Conservation (phyloP, 2,329 filamentous ascomycete species). For the Graphium sp. region DNA sequence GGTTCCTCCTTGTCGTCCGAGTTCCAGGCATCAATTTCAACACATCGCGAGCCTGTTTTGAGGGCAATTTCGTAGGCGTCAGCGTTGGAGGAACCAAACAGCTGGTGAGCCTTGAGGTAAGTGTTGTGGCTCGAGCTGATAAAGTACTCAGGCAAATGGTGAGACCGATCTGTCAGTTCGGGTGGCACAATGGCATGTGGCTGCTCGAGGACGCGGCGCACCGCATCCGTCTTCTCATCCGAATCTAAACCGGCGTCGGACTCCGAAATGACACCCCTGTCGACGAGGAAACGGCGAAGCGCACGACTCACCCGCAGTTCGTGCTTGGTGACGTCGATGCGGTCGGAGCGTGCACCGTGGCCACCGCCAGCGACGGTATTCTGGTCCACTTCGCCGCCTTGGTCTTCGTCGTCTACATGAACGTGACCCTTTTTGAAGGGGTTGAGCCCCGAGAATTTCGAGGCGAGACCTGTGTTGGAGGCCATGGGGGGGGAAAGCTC, state of each 20-base stretch:
- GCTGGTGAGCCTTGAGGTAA: conserved; percentile 53
- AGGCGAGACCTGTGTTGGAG: no score
- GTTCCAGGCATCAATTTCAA: conserved; percentile 63
- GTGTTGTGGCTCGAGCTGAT: conserved; percentile 62
- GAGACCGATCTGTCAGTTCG: conserved; percentile 35
- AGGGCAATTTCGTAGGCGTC: conserved; percentile 47
- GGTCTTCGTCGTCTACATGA: conserved; percentile 27
- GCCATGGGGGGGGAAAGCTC: no score
- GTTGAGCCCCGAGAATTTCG: conserved; percentile 1
- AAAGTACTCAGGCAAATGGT: conserved; percentile 52
- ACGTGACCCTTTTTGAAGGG: conserved; percentile 1
- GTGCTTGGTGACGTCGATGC: conserved; percentile 28
- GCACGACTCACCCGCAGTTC: conserved; percentile 42
- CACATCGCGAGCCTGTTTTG: conserved; percentile 46
- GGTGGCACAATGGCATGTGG: conserved; percentile 39
- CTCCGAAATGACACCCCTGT: conserved; percentile 30
- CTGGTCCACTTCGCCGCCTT: conserved; percentile 31
- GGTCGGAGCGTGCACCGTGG: conserved; percentile 28
- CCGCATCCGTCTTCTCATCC: conserved; percentile 22
- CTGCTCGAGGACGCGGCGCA: conserved; percentile 34
- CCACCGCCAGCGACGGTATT: conserved; percentile 41
- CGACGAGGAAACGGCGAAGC: conserved; percentile 34
- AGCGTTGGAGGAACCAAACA: conserved; percentile 45
- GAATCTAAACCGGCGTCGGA: conserved; percentile 26
- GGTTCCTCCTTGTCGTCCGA: conserved; percentile 43